A percentile compares a stretch with the other conserved stretches of the same genome.
Conservation (phyloP, 1,139 yeast genomes). For the Hyphopichia fennica region DNA sequence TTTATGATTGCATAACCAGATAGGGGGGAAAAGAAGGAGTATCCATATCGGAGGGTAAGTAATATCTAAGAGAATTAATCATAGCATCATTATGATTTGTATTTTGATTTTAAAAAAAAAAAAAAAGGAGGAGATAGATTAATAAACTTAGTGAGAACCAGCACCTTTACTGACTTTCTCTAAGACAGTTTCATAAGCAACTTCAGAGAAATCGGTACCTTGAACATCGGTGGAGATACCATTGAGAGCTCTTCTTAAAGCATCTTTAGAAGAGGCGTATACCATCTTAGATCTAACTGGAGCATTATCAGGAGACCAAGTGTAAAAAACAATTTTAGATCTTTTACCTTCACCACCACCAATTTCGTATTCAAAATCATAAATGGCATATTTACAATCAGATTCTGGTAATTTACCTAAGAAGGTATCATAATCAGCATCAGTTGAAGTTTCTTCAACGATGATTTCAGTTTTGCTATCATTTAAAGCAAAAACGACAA, state of each 20-base stretch:
- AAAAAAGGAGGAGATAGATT: no score
- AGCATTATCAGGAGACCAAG: constrained; percentile 99
- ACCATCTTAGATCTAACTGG: constrained; percentile 95
- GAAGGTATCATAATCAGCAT: constrained; percentile 76
- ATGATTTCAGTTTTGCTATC: constrained; percentile 86
- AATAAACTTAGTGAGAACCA: constrained; percentile 31
- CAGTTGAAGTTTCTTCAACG: constrained; percentile 80
- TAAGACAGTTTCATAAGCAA: constrained; percentile 87
- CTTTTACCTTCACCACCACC: constrained; percentile 93
- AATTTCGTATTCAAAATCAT: constrained; percentile 93
- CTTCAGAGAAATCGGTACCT: constrained; percentile 98
- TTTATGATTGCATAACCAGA: no score
- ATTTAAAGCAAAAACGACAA: constrained; percentile 75
- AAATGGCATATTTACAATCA: constrained; percentile 94
- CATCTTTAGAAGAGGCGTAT: constrained; percentile 96
- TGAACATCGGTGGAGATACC: constrained; percentile 94
- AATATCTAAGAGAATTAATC: no score
- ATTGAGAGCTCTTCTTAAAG: constrained; percentile 93
- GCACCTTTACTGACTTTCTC: constrained; percentile 88
- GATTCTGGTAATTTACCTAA: constrained; percentile 88
- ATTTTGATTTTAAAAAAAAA: no score
- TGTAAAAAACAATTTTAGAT: constrained; percentile 87
- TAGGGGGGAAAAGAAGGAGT: no score
- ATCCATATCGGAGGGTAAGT: no score
- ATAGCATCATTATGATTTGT: no score